phyloP scores from a whole-genome alignment of 768 basidiomycete genomes.

The Termitomyces sp. region DNA sequence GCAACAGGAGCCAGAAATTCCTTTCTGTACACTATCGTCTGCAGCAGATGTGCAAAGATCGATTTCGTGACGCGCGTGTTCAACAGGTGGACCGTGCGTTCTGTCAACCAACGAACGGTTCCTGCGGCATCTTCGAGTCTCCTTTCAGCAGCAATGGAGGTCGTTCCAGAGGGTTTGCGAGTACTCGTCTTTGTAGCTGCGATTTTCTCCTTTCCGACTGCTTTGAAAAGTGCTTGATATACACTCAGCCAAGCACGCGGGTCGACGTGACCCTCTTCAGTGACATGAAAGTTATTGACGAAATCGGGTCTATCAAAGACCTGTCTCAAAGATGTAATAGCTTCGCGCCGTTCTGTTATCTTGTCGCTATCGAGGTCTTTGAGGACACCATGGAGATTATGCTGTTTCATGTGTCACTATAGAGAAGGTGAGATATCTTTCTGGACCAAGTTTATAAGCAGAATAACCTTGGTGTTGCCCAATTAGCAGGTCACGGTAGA shows the following conservation, averaged over 20 bases:
- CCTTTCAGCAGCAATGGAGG: slow-evolving; percentile 40
- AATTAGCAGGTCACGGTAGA: too few species aligned
- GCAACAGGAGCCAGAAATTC: slow-evolving; percentile 59
- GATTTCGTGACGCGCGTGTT: slow-evolving; percentile 48
- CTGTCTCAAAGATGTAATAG: slow-evolving; percentile 42
- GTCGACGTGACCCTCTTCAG: slow-evolving; percentile 25
- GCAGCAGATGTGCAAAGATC: slow-evolving; percentile 59
- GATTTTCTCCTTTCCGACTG: slow-evolving; percentile 57
- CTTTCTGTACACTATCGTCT: slow-evolving; percentile 48
- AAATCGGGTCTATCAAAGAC: slow-evolving; percentile 45
- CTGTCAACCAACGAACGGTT: slow-evolving; percentile 67
- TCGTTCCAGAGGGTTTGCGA: slow-evolving; percentile 28
- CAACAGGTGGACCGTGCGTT: slow-evolving; percentile 51
- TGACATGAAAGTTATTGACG: slow-evolving; percentile 36
- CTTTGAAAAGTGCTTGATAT: slow-evolving; percentile 67
- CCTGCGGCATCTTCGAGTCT: slow-evolving; percentile 64
- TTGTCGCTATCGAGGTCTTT: slow-evolving; percentile 54
- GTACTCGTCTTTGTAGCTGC: slow-evolving; percentile 36
- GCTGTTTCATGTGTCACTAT: slow-evolving; percentile 4
- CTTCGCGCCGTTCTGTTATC: slow-evolving; percentile 66
- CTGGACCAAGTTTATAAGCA: neutral
- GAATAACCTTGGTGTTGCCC: neutral
- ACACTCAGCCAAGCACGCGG: slow-evolving; percentile 53
- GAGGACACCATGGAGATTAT: slow-evolving; percentile 39
- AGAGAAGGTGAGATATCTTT: neutral